Base-by-base conservation (phyloP, 2,329 filamentous ascomycete genomes). In the Ophiostoma sp. region DNA sequence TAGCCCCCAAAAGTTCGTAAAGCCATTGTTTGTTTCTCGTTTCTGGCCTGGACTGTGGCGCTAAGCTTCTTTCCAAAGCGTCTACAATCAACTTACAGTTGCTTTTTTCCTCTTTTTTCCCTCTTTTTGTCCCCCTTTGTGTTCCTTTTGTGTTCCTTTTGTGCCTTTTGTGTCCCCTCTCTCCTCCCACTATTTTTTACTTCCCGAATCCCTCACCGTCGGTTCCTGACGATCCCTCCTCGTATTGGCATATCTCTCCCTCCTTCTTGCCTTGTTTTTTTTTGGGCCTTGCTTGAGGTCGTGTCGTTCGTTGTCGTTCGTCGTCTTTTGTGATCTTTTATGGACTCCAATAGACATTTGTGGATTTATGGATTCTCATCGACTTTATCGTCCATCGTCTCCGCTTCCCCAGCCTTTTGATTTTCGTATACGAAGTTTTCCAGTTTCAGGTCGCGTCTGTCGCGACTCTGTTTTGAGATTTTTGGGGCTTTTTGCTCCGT, bases 331-430 rank as follows among this genome's bases (percentile, higher is more conserved):
- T 64, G 33, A 6, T 25, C 15, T 64, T 48, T 17, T 19, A 19
- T 48, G 42, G 11, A 48, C 15, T n/a, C n/a, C n/a, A n/a, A n/a
- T n/a, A n/a, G n/a, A n/a, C n/a, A n/a, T n/a, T n/a, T n/a, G n/a
- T n/a, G n/a, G n/a, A 4, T 48, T 19, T 17, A 2, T 19, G 42
- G 42, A 19, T 4, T 17, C 15, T 19, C 2, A 31, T 55, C 28
- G 22, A n/a, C 12, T 45, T 17, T 28, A 36, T 39, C 28, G 8
- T 28, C 11, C 36, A 42, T 42, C n/a, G 61, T 31, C 59, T 55
- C 70, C 57, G 57, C 70, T 64, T 52, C 39, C 19, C 69, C 70
- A 71, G 70, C 70, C 70, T 64, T 66, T 42, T 64, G 17, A 50
- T 36, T 71, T 63, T 71, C 57, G 17, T 70, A 71, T 59, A 69